Conservation (phyloP, 306 rosid species). For the Carpinus viminea region DNA sequence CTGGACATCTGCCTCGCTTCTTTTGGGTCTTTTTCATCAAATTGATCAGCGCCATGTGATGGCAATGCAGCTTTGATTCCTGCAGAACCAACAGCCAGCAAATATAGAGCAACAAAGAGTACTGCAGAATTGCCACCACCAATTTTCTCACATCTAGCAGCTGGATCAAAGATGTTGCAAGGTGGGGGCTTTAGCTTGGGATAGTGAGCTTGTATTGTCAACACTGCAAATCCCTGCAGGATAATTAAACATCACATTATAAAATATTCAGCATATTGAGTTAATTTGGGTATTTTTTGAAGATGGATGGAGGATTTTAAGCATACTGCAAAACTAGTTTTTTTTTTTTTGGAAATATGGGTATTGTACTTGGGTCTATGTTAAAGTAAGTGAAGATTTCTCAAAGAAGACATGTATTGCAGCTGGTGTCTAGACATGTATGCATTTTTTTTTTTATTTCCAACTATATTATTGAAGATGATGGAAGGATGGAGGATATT, state of each 20-base stretch:
- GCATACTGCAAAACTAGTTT: too few relatives aligned
- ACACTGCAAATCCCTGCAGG: conserved; percentile 61
- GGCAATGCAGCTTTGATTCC: conserved; percentile 83
- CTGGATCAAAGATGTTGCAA: conserved; percentile 44
- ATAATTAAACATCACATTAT: not conserved
- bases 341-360: too few relatives aligned
- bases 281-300: too few relatives aligned
- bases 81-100: conserved; percentile 58
- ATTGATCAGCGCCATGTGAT: conserved; percentile 92
- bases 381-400: too few relatives aligned
- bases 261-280: not conserved
- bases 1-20: conserved; percentile 73
- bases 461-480: too few relatives aligned
- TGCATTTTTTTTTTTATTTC: too few relatives aligned
- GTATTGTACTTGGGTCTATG: too few relatives aligned
- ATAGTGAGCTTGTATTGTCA: conserved; percentile 75
- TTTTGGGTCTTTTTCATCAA: conserved; percentile 69
- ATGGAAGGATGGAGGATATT: too few relatives aligned
- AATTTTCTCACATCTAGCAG: conserved; percentile 44
- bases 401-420: too few relatives aligned
- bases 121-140: conserved; percentile 46
- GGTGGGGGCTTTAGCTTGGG: conserved; percentile 55
- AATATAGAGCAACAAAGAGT: conserved; percentile 66
- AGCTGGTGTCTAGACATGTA: too few relatives aligned
- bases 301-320: too few relatives aligned